These are phyloP conservation scores for Schoenoplectus tabernaemontani DNA, from an alignment of 202 grass and related monocot genomes.

Conservation along the genomic window DNA sequence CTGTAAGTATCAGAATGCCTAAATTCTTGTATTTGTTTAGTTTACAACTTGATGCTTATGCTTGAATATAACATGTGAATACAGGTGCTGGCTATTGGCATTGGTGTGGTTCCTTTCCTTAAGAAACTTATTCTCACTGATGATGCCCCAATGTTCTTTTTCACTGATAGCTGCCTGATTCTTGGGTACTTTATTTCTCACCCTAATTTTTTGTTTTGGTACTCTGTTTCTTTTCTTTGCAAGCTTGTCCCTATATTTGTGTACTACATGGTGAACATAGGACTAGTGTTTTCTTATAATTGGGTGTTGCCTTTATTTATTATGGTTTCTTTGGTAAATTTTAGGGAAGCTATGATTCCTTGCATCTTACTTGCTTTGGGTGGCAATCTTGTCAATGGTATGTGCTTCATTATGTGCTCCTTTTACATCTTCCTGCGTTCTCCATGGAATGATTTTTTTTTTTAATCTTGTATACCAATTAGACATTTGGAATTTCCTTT, in stretches of 20 bases:
- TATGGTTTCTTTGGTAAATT: conserved; percentile 23
- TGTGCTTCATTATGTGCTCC: conserved; percentile 24
- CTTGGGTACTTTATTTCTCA: conserved; percentile 60
- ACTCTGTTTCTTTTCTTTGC: neutral
- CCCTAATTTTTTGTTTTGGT: conserved; percentile 2
- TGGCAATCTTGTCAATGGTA: conserved; percentile 98
- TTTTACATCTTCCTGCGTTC: neutral
- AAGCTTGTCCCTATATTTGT: neutral
- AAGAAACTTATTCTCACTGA: conserved; percentile 82
- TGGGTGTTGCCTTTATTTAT: neutral
- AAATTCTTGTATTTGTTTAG: neutral
- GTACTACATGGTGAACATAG: neutral
- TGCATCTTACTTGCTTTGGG: conserved; percentile 98
- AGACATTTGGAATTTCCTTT: neutral
- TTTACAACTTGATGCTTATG: neutral
- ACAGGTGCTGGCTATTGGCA: conserved; percentile 68
- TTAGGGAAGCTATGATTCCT: conserved; percentile 98
- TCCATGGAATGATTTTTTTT: too few species aligned
- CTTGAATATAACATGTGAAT: conserved; percentile 17
- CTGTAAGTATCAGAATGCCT: conserved; percentile 45
- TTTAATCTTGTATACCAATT: neutral
- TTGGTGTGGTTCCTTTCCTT: conserved; percentile 66
- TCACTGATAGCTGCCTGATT: conserved; percentile 92
- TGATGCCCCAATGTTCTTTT: conserved; percentile 84
- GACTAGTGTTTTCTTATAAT: neutral